Conservation (phyloP, 2,329 filamentous ascomycete genomes). For the Chaetomium globosum region DNA sequence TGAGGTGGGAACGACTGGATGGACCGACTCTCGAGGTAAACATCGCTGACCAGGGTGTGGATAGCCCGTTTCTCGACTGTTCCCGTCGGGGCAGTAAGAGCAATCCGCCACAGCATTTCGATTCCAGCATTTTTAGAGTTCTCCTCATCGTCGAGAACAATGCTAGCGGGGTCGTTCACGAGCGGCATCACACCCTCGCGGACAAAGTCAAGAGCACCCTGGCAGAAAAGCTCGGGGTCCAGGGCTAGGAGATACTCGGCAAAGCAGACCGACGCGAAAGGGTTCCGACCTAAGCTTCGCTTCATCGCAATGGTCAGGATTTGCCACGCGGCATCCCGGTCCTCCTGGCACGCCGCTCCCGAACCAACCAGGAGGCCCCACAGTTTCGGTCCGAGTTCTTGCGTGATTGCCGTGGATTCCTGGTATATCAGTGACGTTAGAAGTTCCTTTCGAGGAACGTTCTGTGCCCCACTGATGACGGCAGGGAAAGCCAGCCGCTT, state of each 20-base stretch:
- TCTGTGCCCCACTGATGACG: conserved; percentile 53
- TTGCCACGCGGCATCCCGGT: conserved; percentile 70
- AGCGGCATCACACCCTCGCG: conserved; percentile 53
- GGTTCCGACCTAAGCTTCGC: conserved; percentile 52
- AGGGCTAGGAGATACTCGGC: conserved; percentile 60
- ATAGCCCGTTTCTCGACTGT: conserved; percentile 71
- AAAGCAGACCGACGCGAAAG: conserved; percentile 59
- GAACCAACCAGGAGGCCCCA: conserved; percentile 75
- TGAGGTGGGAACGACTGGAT: conserved; percentile 54
- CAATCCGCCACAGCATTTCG: conserved; percentile 82
- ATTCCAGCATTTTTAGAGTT: conserved; percentile 56
- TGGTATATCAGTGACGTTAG: conserved; percentile 61
- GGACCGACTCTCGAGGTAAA: conserved; percentile 67
- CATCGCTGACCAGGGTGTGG: conserved; percentile 66
- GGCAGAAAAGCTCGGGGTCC: conserved; percentile 60
- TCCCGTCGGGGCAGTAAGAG: conserved; percentile 67
- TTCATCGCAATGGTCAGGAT: conserved; percentile 58
- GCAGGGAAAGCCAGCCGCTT: conserved; percentile 48
- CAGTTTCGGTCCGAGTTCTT: conserved; percentile 63
- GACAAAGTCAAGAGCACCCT: conserved; percentile 65
- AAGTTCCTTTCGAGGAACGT: conserved; percentile 59
- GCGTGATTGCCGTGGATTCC: conserved; percentile 63
- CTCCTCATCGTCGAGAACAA: conserved; percentile 56
- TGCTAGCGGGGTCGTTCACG: conserved; percentile 49
- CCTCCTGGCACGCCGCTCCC: conserved; percentile 59